Conservation (phyloP, 192 early-diverging fungal species). For the Blastocladiella britannica region DNA sequence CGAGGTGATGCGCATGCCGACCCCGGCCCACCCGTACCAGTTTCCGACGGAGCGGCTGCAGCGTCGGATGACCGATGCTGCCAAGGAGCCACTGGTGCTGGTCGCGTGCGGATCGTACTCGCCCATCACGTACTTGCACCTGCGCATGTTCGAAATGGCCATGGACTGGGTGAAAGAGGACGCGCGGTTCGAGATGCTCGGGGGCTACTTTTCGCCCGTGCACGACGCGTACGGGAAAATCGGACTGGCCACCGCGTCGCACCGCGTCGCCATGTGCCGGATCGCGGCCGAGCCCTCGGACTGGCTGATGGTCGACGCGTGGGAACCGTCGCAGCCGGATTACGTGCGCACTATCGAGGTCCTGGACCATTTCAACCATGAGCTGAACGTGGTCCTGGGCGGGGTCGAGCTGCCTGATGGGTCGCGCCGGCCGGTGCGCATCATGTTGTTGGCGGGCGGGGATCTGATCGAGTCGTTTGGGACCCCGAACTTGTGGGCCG, state of each 20-base stretch:
- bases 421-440: slow-evolving; percentile 39
- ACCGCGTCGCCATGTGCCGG: slow-evolving; percentile 86
- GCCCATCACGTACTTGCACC: slow-evolving; percentile 88
- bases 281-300: slow-evolving; percentile 57
- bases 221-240: slow-evolving; percentile 83
- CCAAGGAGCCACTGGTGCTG: slow-evolving; percentile 62
- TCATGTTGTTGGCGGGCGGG: slow-evolving; percentile 87
- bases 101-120: slow-evolving; percentile 95
- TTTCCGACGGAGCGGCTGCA: slow-evolving; percentile 1
- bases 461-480: slow-evolving; percentile 94
- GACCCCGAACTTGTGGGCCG: slow-evolving; percentile 66
- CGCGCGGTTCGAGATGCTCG: slow-evolving; percentile 62
- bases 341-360: slow-evolving; percentile 76
- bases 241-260: slow-evolving; percentile 63
- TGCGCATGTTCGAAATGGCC: slow-evolving; percentile 99
- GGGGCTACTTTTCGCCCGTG: slow-evolving; percentile 93
- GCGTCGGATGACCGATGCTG: slow-evolving; percentile 15
- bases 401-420: slow-evolving; percentile 41
- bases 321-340: slow-evolving; percentile 62
- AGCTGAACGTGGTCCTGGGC: slow-evolving; percentile 54
- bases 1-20: slow-evolving; percentile 1
- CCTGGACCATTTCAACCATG: slow-evolving; percentile 80
- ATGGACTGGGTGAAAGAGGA: slow-evolving; percentile 61
- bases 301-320: slow-evolving; percentile 95
- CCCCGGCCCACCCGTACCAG: background rate